Evolutionary conservation across 2,329 filamentous ascomycete genomes (phyloP).

Genomic region (Xylaria sp.): DNA sequence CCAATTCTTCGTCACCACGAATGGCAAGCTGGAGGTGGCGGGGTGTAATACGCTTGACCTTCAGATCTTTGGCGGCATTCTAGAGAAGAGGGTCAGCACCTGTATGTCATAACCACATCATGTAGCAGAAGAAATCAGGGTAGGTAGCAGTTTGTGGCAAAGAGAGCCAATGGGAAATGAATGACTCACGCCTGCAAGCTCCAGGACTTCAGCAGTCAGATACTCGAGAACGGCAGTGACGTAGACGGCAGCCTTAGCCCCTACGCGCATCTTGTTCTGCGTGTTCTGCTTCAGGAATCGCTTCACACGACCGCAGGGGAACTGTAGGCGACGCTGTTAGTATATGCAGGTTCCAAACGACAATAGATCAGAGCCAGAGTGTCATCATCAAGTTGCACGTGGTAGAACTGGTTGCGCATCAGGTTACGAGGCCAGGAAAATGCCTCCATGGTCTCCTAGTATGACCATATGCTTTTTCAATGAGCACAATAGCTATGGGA

Average conservation of each 20-base stretch:
- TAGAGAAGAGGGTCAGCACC: slow-evolving; percentile 38
- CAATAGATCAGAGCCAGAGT: not conserved
- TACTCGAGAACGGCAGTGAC: slow-evolving; percentile 98
- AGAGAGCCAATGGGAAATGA: slow-evolving; percentile 5
- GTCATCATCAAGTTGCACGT: not conserved
- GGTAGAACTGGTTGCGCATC: not conserved
- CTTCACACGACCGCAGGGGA: slow-evolving; percentile 99
- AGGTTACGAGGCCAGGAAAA: not conserved
- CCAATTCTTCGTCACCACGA: slow-evolving; percentile 96
- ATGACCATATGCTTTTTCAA: not conserved
- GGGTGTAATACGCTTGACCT: slow-evolving; percentile 99
- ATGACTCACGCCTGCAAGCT: slow-evolving; percentile 81
- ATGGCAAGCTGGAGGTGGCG: slow-evolving; percentile 98
- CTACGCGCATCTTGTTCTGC: slow-evolving; percentile 99
- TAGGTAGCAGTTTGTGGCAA: slow-evolving; percentile 17
- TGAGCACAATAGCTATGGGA: not conserved
- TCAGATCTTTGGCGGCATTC: slow-evolving; percentile 99
- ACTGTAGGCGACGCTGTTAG: slow-evolving; percentile 59
- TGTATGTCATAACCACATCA: slow-evolving; percentile 1
- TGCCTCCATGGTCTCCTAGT: not conserved
- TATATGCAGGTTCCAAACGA: slow-evolving; percentile 1
- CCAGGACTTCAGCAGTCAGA: slow-evolving; percentile 94
- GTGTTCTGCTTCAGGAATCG: slow-evolving; percentile 99
- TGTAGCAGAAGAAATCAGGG: slow-evolving; percentile 15
- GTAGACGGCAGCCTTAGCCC: slow-evolving; percentile 97